Conservation (phyloP, 2,329 filamentous ascomycete genomes). For the Thermomyces lanuginosus region DNA sequence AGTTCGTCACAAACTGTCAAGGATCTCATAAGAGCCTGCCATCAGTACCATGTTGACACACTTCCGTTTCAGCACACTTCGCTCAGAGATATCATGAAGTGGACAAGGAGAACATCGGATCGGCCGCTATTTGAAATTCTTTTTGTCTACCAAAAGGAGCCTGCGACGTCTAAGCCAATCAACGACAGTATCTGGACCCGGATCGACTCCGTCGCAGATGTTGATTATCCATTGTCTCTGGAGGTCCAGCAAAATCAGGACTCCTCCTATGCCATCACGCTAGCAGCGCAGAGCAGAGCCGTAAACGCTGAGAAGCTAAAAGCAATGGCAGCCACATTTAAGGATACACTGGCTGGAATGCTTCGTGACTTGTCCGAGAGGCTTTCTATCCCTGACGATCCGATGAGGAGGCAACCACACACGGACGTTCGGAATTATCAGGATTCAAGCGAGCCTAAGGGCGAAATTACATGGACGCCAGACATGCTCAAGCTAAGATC, state of each 20-base stretch:
- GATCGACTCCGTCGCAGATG: conserved; percentile 31
- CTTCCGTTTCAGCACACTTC: conserved; percentile 65
- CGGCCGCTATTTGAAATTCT: conserved; percentile 58
- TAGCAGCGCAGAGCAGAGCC: conserved; percentile 41
- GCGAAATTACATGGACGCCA: conserved; percentile 43
- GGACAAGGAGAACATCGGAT: conserved; percentile 43
- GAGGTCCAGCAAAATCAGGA: conserved; percentile 45
- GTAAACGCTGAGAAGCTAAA: conserved; percentile 20
- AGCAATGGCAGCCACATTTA: conserved; percentile 29
- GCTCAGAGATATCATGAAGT: conserved; percentile 64
- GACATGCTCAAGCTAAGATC: conserved; percentile 38
- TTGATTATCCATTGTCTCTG: conserved; percentile 63
- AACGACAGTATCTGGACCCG: conserved; percentile 38
- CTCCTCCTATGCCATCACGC: conserved; percentile 36
- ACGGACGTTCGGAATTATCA: no score
- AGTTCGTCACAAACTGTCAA: conserved; percentile 38
- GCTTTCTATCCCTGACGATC: conserved; percentile 7
- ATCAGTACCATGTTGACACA: conserved; percentile 51
- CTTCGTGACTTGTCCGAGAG: conserved; percentile 15
- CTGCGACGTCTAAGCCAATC: conserved; percentile 9
- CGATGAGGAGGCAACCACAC: not conserved
- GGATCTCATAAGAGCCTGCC: conserved; percentile 46
- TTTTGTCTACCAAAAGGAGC: conserved; percentile 59
- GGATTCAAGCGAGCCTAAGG: no score
- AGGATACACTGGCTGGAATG: conserved; percentile 22